Base-by-base conservation (phyloP, 1,284 basidiomycete genomes). In the Blastosporella zonata region DNA sequence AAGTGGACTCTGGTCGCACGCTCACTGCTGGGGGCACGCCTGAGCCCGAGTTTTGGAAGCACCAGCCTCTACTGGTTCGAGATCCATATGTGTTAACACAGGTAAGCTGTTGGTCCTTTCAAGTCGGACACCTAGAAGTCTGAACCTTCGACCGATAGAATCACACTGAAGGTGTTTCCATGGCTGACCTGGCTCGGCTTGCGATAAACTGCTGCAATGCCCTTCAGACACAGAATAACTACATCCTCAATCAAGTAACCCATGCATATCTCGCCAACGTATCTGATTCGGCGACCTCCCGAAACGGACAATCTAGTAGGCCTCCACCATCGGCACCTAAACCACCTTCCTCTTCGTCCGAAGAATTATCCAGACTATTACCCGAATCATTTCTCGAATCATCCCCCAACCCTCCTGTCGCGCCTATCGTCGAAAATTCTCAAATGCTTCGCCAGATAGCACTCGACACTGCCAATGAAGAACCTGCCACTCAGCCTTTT, bases 31-130 rank as follows among this genome's bases (percentile, higher is more conserved):
- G n/a, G 5, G 15, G 7, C 13, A 17, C 15, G 15, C 15, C 33
- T 38, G 47, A 46, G 17, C 51, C 47, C n/a, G 25, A 31, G 28
- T 46, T 8, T 34, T 53, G 47, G 47, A 10, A 6, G 38, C 10
- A 10, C 17, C 51, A 46, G 21, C 39, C 47, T 33, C 13, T 53
- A n/a, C 43, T 49, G 8, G 27, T 53, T 10, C 34, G 12, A 23
- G 51, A 53, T 43, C 51, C 51, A 1, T 50, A 38, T 39, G 35
- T 20, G n/a, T 6, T 21, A 5, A 50, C 39, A 6, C 35, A 49
- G 39, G 51, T 46, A 43, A 21, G 15, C 6, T 22, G 28, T 21
- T 27, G 2, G 3, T n/a, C 15, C n/a, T 21, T 36, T 38, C 13
- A 18, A 13, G 35, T 18, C 18, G 15, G 10, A n/a, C 9, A 31